Conservation (phyloP, 2,329 filamentous ascomycete species). For the Lecanicillium sp. region DNA sequence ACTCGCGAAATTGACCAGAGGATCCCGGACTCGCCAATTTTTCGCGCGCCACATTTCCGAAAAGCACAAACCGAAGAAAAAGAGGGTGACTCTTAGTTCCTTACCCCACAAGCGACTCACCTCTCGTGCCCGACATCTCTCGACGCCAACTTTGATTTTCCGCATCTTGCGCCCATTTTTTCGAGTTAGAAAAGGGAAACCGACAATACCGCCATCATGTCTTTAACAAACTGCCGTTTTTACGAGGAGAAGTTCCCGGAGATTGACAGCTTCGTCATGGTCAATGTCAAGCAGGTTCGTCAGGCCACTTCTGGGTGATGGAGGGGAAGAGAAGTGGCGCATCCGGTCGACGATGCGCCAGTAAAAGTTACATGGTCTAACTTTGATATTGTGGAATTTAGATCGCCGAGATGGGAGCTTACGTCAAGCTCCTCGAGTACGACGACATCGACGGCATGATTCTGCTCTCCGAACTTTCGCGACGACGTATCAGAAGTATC, state of each 20-base stretch:
- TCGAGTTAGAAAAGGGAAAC: background rate
- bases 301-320: slow-evolving; percentile 7
- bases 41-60: slow-evolving; percentile 3
- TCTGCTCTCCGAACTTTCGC: slow-evolving; percentile 90
- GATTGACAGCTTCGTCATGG: slow-evolving; percentile 99
- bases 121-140: slow-evolving; percentile 13
- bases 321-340: background rate
- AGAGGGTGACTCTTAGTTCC: slow-evolving; percentile 11
- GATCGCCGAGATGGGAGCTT: slow-evolving; percentile 99
- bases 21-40: background rate
- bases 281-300: slow-evolving; percentile 94
- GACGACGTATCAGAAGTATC: slow-evolving; percentile 96
- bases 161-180: slow-evolving; percentile 12
- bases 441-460: slow-evolving; percentile 99
- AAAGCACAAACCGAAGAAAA: slow-evolving; percentile 5
- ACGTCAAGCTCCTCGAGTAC: slow-evolving; percentile 98
- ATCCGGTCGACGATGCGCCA: background rate
- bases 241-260: slow-evolving; percentile 93
- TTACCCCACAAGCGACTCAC: slow-evolving; percentile 7
- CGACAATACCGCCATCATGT: slow-evolving; percentile 62
- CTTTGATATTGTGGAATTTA: slow-evolving; percentile 28
- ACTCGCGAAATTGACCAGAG: slow-evolving; percentile 15
- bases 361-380: background rate
- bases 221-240: slow-evolving; percentile 92
- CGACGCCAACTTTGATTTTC: slow-evolving; percentile 12